Evolutionary conservation across 2,329 filamentous ascomycete genomes (phyloP), one percentile per base, ranked within the genome.

Genomic region (Penicillium sp.): DNA sequence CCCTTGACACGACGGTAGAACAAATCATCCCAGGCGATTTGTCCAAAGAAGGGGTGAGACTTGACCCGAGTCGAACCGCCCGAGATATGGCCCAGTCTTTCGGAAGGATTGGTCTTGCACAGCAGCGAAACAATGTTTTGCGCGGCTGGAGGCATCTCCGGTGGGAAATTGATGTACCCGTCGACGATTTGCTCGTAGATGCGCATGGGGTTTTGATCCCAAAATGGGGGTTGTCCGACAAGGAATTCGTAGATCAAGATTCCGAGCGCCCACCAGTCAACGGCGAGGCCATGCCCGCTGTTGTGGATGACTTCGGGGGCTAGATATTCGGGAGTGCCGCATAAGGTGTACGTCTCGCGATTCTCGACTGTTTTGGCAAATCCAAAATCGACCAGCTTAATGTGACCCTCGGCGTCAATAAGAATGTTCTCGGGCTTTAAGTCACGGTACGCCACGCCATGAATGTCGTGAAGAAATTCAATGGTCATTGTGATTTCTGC

Each of bases 201-300:
- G 51, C 82, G 82, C 78, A 84, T 83, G 3, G 81, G 81, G 55
- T 84, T 84, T 50, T 82, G 79, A 61, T 84, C 81, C 81, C 82
- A 85, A 64, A 84, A 85, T 1, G 82, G 82, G 24, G 82, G 82
- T 58, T 84, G 81, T 44, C 82, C 82, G 43, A 84, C 81, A 18
- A 85, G 69, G 60, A 85, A 84, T 57, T 85, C 82, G 64, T 84
- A 84, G 37, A 84, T 79, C 29, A 85, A 68, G 53, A 85, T 84
- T 26, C 82, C 82, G 50, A 84, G 75, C 2, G 82, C 82, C 82
- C 82, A 85, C 82, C 82, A 85, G 66, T 85, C 82, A 35, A 85
- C 82, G 33, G 82, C 81, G 40, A 79, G 77, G 45, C 81, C 80
- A 59, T 85, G 81, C 24, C 81, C 79, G 66, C 68, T 82, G 64